Evolutionary conservation across 2,329 filamentous ascomycete genomes (phyloP).

Genomic region (Clonostachys byssicola): DNA sequence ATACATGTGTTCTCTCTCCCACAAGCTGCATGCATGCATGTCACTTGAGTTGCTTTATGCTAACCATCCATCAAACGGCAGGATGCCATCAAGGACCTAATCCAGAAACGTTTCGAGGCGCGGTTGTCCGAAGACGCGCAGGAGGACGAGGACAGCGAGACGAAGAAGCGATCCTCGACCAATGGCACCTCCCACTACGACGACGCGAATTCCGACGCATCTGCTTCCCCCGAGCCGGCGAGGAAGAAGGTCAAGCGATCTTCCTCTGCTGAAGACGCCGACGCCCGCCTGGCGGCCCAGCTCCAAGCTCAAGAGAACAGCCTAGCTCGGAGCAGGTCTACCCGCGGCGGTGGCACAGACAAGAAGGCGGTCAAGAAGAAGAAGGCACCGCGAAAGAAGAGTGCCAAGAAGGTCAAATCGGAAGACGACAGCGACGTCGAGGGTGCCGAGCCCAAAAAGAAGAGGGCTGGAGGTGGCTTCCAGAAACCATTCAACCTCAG

Average conservation of each 20-base stretch:
- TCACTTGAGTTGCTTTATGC: neutral
- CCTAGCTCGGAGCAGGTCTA: slow-evolving; percentile 61
- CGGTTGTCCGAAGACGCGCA: slow-evolving; percentile 47
- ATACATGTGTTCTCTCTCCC: neutral
- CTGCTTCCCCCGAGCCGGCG: slow-evolving; percentile 37
- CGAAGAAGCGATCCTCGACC: slow-evolving; percentile 25
- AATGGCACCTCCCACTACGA: slow-evolving; percentile 18
- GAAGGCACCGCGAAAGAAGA: slow-evolving; percentile 68
- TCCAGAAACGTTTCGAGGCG: slow-evolving; percentile 71
- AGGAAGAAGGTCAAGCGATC: slow-evolving; percentile 68
- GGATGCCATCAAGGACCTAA: slow-evolving; percentile 67
- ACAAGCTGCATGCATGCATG: neutral
- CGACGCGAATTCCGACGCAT: slow-evolving; percentile 42
- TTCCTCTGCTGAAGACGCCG: slow-evolving; percentile 62
- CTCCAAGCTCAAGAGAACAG: slow-evolving; percentile 91
- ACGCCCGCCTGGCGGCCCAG: slow-evolving; percentile 81
- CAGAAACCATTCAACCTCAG: slow-evolving; percentile 82
- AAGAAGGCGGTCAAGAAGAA: slow-evolving; percentile 60
- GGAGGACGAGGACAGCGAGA: slow-evolving; percentile 38
- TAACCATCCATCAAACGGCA: slow-evolving; percentile 20
- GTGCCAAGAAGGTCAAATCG: slow-evolving; percentile 66
- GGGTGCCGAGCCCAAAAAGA: slow-evolving; percentile 59
- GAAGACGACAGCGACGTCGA: slow-evolving; percentile 78
- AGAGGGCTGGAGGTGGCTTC: slow-evolving; percentile 88
- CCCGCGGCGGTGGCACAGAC: slow-evolving; percentile 67